Percentiles rank a stretch among this genome's conserved stretches.
Evolutionary conservation across 2,329 filamentous ascomycete species (phyloP).

Genomic region (Curvularia verruculosa): DNA sequence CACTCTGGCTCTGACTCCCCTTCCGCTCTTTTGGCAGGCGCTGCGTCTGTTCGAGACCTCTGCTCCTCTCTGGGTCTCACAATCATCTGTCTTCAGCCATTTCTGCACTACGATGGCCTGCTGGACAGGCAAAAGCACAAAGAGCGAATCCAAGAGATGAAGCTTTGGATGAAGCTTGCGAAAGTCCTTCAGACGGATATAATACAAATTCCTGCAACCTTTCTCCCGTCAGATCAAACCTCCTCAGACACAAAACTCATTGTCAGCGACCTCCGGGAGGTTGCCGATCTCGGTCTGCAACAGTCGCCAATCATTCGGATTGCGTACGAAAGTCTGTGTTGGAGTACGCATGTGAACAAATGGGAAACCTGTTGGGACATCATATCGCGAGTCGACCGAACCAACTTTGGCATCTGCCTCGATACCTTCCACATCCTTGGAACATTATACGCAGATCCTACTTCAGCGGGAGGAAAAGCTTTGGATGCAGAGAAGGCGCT

Average conservation of each 20-base stretch:
- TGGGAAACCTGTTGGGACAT: conserved; percentile 78
- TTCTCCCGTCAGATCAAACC: conserved; percentile 61
- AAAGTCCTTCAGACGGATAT: conserved; percentile 70
- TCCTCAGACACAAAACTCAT: conserved; percentile 63
- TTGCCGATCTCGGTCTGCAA: conserved; percentile 70
- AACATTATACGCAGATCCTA: conserved; percentile 72
- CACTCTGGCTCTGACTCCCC: conserved; percentile 57
- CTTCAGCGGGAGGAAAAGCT: conserved; percentile 58
- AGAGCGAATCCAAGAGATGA: conserved; percentile 65
- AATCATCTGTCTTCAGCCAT: conserved; percentile 75
- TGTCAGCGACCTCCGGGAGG: conserved; percentile 65
- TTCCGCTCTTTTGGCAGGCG: conserved; percentile 62
- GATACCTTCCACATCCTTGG: conserved; percentile 81
- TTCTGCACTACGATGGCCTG: conserved; percentile 78
- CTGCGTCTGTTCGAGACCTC: conserved; percentile 61
- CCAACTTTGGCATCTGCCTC: conserved; percentile 77
- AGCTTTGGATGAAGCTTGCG: conserved; percentile 72
- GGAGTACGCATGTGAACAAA: conserved; percentile 71
- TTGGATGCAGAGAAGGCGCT: conserved; percentile 63
- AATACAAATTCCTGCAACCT: conserved; percentile 76
- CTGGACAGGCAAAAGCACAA: conserved; percentile 65
- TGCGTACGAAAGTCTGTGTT: conserved; percentile 75
- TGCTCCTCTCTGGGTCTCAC: conserved; percentile 62
- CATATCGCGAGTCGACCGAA: conserved; percentile 66
- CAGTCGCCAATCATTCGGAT: conserved; percentile 67